Base-by-base conservation (phyloP, 345 rosid species). In the Durio zibethinus region DNA sequence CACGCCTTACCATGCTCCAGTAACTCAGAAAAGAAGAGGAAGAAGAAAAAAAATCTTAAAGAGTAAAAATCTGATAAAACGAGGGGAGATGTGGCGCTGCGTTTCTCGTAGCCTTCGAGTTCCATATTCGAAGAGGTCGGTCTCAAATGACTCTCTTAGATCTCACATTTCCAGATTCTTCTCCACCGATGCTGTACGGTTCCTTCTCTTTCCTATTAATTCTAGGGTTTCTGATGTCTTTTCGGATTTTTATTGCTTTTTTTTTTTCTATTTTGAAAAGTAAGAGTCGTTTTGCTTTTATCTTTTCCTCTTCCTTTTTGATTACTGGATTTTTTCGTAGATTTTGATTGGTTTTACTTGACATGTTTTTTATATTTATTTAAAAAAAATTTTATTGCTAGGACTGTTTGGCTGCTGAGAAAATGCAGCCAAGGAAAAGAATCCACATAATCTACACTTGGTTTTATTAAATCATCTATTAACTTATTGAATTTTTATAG, bases 21-120 rank as follows among this genome's bases (percentile, higher is more conserved):
- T n/a, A 61, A 62, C 27, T 31, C 31, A 0, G 71, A 12, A 31
- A 62, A 29, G 15, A 64, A 2, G 3, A 20, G 4, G 16, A 20
- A 6, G 42, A 45, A 14, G 35, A 33, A 33, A 3, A 16, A 29
- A n/a, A 48, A 4, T 1, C 15, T 45, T 3, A 14, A 1, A 31
- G 9, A 33, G 12, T 15, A 15, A 52, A 25, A 69, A 7, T 9
- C 29, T 70, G 21, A 29, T 47, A 9, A 29, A 73, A 2, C 6
- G 15, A 36, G 60, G 0, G 71, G 57, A 52, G 61, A 96, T 96
- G 99, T 96, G 99, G 99, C 99, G 99, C 85, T 93, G 94, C 87
- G 92, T 92, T 70, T 89, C 97, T 85, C 99, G 94, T 79, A 83
- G 93, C 86, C 90, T 96, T 83, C 88, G 97, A 67, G 79, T 78